These are phyloP conservation scores for Jasminum sambac DNA, from an alignment of 257 asterid species.

Conservation along the genomic window DNA sequence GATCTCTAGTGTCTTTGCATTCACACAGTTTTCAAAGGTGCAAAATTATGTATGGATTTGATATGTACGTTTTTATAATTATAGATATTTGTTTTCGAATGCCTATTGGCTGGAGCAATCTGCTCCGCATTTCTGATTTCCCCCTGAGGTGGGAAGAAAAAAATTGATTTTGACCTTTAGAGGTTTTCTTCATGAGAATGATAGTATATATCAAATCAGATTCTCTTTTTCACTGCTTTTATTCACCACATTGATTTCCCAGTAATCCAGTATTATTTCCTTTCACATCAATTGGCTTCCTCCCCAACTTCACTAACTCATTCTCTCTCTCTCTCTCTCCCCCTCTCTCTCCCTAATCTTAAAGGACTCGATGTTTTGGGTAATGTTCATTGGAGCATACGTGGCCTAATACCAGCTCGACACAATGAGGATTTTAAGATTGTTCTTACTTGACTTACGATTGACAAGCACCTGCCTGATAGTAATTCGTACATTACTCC, in stretches of 20 bases:
- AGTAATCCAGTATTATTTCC: conserved; percentile 7
- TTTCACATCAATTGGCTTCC: conserved; percentile 4
- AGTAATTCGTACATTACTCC: no score
- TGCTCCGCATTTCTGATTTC: conserved; percentile 20
- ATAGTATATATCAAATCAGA: conserved; percentile 12
- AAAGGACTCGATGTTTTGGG: background rate
- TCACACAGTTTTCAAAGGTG: background rate
- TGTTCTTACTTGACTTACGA: background rate
- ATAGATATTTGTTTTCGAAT: conserved; percentile 24
- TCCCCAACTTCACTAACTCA: background rate
- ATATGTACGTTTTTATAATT: conserved; percentile 22
- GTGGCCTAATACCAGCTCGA: background rate
- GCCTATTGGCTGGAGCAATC: conserved; percentile 30
- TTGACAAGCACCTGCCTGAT: background rate
- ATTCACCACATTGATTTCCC: background rate
- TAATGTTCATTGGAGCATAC: background rate
- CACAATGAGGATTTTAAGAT: background rate
- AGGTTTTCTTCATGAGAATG: conserved; percentile 1
- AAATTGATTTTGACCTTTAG: background rate
- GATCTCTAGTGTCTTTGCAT: background rate
- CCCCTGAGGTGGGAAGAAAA: conserved; percentile 16
- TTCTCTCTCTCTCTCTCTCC: background rate
- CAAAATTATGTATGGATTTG: conserved; percentile 18
- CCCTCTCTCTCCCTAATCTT: background rate
- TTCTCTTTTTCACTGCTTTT: conserved; percentile 1